Evolutionary conservation across 345 rosid genomes (phyloP), one percentile per base, ranked within the genome.

Genomic region (Hypericum androsaemum): DNA sequence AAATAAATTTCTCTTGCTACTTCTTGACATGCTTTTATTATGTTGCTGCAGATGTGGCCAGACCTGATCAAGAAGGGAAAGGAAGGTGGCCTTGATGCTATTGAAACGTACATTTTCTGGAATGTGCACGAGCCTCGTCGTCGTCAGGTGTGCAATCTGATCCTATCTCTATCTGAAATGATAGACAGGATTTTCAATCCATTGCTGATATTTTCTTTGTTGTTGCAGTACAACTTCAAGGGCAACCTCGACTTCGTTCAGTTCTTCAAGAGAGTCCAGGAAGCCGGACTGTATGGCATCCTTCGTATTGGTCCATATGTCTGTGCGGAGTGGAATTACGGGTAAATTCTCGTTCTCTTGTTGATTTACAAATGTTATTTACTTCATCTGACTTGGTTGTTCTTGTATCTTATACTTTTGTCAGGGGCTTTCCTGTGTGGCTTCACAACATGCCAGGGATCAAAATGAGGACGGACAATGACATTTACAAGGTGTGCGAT

Each of bases 291-390:
- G 0, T 62, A 68, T 52, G 70, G 54, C 39, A 71, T 81, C 46
- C 59, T 78, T 41, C 75, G 81, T 12, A 76, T 81, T 12, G 80
- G 88, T 43, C 65, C 65, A 12, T 53, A 45, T 8, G 59, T 32
- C 45, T 56, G 61, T 16, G 67, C 67, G 7, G 82, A 78, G 55
- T 78, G 88, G 88, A 81, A 74, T 32, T 78, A 70, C 10, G 84
- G 86, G 86, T 80, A 61, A 60, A 0, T 8, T 1, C 32, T 22
- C 32, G 32, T 10, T 48, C 5, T 35, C 38, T 47, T 5, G 0
- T 47, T 5, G 7, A 13, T 14, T 7, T 14, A 6, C 9, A 47
- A 47, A 6, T 16, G 6, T 22, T 10, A 5, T 7, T 14, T 1
- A 7, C 7, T 10, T 47, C 10, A 14, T 3, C 3, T 8, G 22